Base-by-base conservation (phyloP, 768 basidiomycete species). In the Favolaschia claudopus region DNA sequence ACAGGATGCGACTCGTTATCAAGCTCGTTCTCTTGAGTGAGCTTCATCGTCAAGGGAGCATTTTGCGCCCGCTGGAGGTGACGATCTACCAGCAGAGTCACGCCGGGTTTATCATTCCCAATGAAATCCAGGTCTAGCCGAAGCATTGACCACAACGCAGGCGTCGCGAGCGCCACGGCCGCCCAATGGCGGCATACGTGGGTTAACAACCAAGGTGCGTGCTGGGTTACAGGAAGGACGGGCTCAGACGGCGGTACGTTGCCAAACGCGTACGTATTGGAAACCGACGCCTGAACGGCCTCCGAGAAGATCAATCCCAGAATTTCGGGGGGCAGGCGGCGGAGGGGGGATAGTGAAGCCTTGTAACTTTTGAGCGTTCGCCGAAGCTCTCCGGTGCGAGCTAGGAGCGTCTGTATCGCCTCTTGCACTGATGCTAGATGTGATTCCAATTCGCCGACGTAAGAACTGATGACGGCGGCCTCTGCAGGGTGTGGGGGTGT, bases 201-300 rank as follows among this genome's bases (percentile, higher is more conserved):
- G 5, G 51, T 48, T n/a, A 60, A 14, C n/a, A 60, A 6, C 58
- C 58, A 60, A 0, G 51, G 58, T 14, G 58, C 58, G 2, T 47
- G 38, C 7, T 32, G 28, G 22, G 50, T 28, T 5, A 17, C 17
- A 14, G 45, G 51, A 1, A 19, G 38, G 5, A 10, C 6, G 2
- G 37, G 40, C 24, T 44, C 38, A 19, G 48, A 50, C n/a, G n/a
- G n/a, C n/a, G n/a, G n/a, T 24, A 42, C 43, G 14, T 56, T 46
- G 28, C 38, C 38, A 8, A 50, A 45, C 22, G 20, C 15, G 20
- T 40, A 54, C 14, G 37, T 29, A n/a, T n/a, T n/a, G n/a, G n/a
- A n/a, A n/a, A n/a, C n/a, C n/a, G n/a, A n/a, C 3, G 51, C 38
- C 3, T 28, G 4, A 9, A 47, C 43, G n/a, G n/a, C n/a, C n/a